These are phyloP conservation scores for Filosporella fistucella DNA, from an alignment of 495 filamentous ascomycete species.

Conservation along the genomic window DNA sequence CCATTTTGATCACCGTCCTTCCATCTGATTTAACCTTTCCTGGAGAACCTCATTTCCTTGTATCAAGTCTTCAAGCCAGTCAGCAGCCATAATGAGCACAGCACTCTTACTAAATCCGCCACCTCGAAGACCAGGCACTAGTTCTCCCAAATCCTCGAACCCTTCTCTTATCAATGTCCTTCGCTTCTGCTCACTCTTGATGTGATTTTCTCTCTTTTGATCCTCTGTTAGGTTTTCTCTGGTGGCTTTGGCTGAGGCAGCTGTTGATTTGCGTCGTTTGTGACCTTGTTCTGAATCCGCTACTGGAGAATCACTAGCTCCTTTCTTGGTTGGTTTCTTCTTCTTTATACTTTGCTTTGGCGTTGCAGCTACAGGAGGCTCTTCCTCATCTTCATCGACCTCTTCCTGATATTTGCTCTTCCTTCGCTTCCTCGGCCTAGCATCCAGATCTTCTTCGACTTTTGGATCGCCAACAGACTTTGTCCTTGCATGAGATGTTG, in stretches of 20 bases:
- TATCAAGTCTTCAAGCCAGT: conserved; percentile 70
- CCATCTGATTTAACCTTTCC: conserved; percentile 38
- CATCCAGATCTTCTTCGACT: conserved; percentile 31
- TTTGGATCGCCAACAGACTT: conserved; percentile 30
- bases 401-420: conserved; percentile 46
- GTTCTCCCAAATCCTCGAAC: conserved; percentile 63
- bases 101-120: conserved; percentile 76
- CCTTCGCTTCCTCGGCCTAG: conserved; percentile 33
- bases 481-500: conserved; percentile 22
- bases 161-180: conserved; percentile 73
- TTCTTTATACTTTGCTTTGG: conserved; percentile 24
- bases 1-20: conserved; percentile 26
- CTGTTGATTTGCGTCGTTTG: conserved; percentile 26
- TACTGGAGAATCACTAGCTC: conserved; percentile 5
- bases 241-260: conserved; percentile 35
- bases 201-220: conserved; percentile 85
- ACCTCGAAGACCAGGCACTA: conserved; percentile 67
- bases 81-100: conserved; percentile 64
- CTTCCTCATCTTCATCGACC: conserved; percentile 45
- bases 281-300: conserved; percentile 21
- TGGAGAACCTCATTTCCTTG: conserved; percentile 56
- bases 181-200: conserved; percentile 82
- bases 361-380: conserved; percentile 34
- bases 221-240: conserved; percentile 79
- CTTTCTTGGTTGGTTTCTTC: conserved; percentile 29